Conservation (phyloP, 2,329 filamentous ascomycete species). For the Beauveria varroae region DNA sequence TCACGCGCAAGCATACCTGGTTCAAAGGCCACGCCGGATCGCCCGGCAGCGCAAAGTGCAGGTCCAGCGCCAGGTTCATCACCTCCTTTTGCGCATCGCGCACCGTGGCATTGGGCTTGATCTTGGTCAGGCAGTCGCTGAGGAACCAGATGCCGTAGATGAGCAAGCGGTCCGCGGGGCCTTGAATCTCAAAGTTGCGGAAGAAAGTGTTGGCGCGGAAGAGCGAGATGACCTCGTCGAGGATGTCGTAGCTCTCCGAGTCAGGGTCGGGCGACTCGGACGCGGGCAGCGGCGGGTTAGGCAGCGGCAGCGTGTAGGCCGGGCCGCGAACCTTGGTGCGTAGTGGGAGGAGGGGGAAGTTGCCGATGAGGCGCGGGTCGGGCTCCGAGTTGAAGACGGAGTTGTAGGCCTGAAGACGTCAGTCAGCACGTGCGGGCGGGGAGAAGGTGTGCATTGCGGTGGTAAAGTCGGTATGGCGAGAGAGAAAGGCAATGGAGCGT, state of each 20-base stretch:
- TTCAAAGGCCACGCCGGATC: slow-evolving; percentile 91
- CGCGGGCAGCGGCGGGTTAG: slow-evolving; percentile 47
- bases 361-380: slow-evolving; percentile 61
- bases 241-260: slow-evolving; percentile 88
- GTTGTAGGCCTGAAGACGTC: slow-evolving; percentile 72
- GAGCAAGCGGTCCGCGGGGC: slow-evolving; percentile 84
- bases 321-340: slow-evolving; percentile 95
- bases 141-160: slow-evolving; percentile 97
- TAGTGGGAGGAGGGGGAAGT: slow-evolving; percentile 90
- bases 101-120: slow-evolving; percentile 63
- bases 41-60: slow-evolving; percentile 87
- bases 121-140: slow-evolving; percentile 82
- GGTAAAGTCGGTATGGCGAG: not conserved
- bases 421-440: not conserved
- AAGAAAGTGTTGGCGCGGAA: slow-evolving; percentile 99
- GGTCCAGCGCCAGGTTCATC: slow-evolving; percentile 83
- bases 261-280: slow-evolving; percentile 68
- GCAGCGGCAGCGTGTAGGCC: slow-evolving; percentile 71
- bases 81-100: slow-evolving; percentile 64
- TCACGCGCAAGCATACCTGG: slow-evolving; percentile 46
- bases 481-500: too few relatives aligned
- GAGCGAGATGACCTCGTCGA: slow-evolving; percentile 85
- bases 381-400: slow-evolving; percentile 88
- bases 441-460: not conserved
- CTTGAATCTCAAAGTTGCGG: slow-evolving; percentile 98